phyloP scores from a whole-genome alignment of 2,329 filamentous ascomycete species.

The Diaporthe batatas region DNA sequence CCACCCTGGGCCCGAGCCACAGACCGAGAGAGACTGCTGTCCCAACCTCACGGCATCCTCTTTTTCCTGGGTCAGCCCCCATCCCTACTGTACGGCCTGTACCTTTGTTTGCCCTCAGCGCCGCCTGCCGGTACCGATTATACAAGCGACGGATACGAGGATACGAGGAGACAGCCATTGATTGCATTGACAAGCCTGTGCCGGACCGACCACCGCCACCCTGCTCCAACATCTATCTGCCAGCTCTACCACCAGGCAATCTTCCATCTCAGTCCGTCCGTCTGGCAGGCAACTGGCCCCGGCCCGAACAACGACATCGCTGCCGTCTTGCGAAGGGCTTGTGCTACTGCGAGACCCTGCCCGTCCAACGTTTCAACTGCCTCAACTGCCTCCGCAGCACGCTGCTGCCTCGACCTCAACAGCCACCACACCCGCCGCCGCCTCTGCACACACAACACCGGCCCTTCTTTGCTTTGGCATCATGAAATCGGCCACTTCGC shows the following conservation, averaged over 20 bases:
- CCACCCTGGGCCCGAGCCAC: constrained; percentile 13
- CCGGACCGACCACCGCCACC: constrained; percentile 33
- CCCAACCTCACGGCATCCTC: constrained; percentile 8
- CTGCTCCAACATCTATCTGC: constrained; percentile 37
- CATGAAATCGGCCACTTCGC: constrained; percentile 38
- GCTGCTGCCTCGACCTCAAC: constrained; percentile 12
- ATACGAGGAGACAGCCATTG: not conserved
- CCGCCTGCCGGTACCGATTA: not conserved
- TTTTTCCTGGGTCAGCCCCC: not conserved
- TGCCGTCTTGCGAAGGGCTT: constrained; percentile 11
- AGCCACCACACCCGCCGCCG: constrained; percentile 2
- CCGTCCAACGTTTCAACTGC: constrained; percentile 21
- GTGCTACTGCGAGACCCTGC: constrained; percentile 30
- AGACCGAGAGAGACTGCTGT: constrained; percentile 1
- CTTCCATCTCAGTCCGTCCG: constrained; percentile 4
- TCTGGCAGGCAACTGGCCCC: constrained; percentile 2
- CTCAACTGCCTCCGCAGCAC: constrained; percentile 26
- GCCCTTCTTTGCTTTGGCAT: constrained; percentile 36
- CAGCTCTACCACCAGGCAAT: constrained; percentile 33
- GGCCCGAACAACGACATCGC: constrained; percentile 12
- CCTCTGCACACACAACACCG: constrained; percentile 1
- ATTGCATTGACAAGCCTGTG: constrained; percentile 30
- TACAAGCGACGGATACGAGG: not conserved
- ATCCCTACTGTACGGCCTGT: not conserved
- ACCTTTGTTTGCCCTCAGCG: constrained; percentile 22